phyloP scores from a whole-genome alignment of 805 yeast species.

The Clavispora asparagi region DNA sequence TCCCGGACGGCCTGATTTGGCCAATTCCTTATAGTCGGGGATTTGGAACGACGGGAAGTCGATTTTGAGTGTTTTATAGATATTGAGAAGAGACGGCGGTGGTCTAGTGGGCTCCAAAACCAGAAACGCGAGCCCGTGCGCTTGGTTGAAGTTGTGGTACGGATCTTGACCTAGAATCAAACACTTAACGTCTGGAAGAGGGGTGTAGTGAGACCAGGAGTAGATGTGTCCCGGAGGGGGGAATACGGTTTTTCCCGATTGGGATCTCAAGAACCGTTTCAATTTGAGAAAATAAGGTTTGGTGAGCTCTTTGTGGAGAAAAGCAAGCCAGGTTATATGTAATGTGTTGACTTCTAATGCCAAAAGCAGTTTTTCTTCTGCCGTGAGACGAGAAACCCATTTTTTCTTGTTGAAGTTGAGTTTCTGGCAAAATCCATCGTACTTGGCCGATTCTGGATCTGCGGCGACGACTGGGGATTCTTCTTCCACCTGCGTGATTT shows the following conservation, averaged over 20 bases:
- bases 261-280: slow-evolving; percentile 55
- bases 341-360: slow-evolving; percentile 64
- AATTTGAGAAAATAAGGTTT: slow-evolving; percentile 79
- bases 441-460: not conserved
- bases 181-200: slow-evolving; percentile 66
- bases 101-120: slow-evolving; percentile 75
- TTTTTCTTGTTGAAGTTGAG: slow-evolving; percentile 42
- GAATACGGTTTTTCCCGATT: slow-evolving; percentile 53
- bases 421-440: slow-evolving; percentile 4
- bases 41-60: slow-evolving; percentile 63
- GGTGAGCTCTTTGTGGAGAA: slow-evolving; percentile 63
- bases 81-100: slow-evolving; percentile 83
- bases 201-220: slow-evolving; percentile 88
- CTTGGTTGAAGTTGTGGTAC: slow-evolving; percentile 87
- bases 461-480: no score
- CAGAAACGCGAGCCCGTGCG: slow-evolving; percentile 94
- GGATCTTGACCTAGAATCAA: slow-evolving; percentile 95
- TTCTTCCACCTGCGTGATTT: no score
- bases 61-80: slow-evolving; percentile 67
- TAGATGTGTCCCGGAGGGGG: slow-evolving; percentile 78
- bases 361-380: slow-evolving; percentile 49
- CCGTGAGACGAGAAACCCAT: slow-evolving; percentile 47
- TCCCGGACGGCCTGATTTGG: slow-evolving; percentile 27
- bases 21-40: slow-evolving; percentile 37
- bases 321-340: slow-evolving; percentile 74